Percentiles rank a stretch among this genome's conserved stretches.
These are phyloP conservation scores for Piper longum DNA, from an alignment of 164 flowering plant genomes.

Conservation along the genomic window DNA sequence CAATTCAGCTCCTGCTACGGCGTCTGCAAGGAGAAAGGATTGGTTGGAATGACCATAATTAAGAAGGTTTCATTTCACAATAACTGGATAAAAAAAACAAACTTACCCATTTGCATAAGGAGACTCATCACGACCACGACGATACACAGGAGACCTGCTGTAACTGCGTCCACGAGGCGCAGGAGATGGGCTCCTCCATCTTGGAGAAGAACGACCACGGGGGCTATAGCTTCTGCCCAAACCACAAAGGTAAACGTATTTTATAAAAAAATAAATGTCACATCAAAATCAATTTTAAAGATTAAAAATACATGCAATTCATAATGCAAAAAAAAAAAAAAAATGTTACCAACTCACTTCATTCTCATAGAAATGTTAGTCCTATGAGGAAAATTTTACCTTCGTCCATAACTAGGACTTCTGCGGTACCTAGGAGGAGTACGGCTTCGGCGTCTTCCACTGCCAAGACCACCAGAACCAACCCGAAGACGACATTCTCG, in stretches of 20 bases:
- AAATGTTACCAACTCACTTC: background rate
- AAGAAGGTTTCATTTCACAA: background rate
- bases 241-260: background rate
- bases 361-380: background rate
- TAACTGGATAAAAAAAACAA: background rate
- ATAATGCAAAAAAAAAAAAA: background rate
- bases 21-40: slow-evolving; percentile 44
- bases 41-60: slow-evolving; percentile 20
- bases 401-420: slow-evolving; percentile 91
- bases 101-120: slow-evolving; percentile 72
- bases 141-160: slow-evolving; percentile 63
- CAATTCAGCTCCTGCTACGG: slow-evolving; percentile 62
- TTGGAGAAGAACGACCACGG: slow-evolving; percentile 65
- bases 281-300: background rate
- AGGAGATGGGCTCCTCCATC: slow-evolving; percentile 51
- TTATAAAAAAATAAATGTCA: background rate
- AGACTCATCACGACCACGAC: slow-evolving; percentile 64
- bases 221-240: slow-evolving; percentile 73
- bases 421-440: slow-evolving; percentile 62
- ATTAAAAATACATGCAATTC: background rate
- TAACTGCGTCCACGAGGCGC: slow-evolving; percentile 44
- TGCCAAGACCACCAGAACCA: slow-evolving; percentile 33
- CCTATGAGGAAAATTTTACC: slow-evolving; percentile 20
- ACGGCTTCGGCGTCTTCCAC: slow-evolving; percentile 70
- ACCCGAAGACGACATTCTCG: slow-evolving; percentile 76